Conservation (phyloP, 768 basidiomycete genomes). For the Pholiota conissans region DNA sequence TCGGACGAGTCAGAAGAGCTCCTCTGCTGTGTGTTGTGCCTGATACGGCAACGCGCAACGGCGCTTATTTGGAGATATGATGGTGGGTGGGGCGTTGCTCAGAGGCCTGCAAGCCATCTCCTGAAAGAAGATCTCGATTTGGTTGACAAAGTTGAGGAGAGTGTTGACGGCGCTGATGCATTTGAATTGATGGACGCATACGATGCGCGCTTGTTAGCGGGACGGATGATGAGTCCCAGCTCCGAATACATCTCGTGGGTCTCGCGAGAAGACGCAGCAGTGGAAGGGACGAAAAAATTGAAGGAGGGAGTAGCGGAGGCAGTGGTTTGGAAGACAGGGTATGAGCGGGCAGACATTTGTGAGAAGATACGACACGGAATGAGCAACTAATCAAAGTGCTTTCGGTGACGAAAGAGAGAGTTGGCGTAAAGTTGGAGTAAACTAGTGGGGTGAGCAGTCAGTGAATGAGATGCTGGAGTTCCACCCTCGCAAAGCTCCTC, state of each 20-base stretch:
- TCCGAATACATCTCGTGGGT: slow-evolving; percentile 38
- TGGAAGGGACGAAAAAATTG: slow-evolving; percentile 33
- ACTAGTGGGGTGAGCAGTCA: slow-evolving; percentile 20
- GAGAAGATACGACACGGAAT: slow-evolving; percentile 11
- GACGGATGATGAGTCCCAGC: slow-evolving; percentile 33
- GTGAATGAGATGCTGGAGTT: slow-evolving; percentile 20
- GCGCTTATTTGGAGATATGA: slow-evolving; percentile 7
- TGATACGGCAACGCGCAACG: background rate
- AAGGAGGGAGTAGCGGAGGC: slow-evolving; percentile 21
- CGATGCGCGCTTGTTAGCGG: slow-evolving; percentile 21
- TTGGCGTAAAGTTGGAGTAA: background rate
- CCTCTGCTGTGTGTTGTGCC: background rate
- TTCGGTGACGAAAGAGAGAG: slow-evolving; percentile 8
- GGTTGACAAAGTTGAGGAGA: slow-evolving; percentile 13
- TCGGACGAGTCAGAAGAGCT: background rate
- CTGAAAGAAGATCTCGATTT: slow-evolving; percentile 20
- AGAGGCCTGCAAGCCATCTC: slow-evolving; percentile 23
- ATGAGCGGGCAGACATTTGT: slow-evolving; percentile 22
- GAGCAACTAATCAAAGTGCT: slow-evolving; percentile 32
- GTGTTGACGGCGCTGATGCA: slow-evolving; percentile 12
- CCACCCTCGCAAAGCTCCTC: background rate
- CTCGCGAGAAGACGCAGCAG: slow-evolving; percentile 35
- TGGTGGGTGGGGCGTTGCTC: slow-evolving; percentile 2
- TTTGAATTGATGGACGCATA: slow-evolving; percentile 2
- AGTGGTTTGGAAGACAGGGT: slow-evolving; percentile 25